Base-by-base conservation (phyloP, 805 yeast species). In the Zygosaccharomyces pseudorouxii region DNA sequence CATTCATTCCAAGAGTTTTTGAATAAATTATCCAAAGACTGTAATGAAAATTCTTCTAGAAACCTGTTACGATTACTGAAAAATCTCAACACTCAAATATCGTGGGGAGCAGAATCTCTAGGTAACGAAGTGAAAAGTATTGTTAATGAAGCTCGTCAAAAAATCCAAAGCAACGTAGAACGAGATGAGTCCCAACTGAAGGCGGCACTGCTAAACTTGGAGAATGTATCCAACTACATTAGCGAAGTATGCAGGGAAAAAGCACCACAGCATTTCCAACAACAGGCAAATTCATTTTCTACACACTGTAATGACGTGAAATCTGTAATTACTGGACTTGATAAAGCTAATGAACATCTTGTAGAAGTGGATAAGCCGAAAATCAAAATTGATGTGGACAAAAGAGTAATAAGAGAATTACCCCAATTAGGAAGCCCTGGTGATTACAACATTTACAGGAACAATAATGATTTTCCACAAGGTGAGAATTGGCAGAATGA, bases 381-480 rank as follows among this genome's bases (percentile, higher is more conserved):
- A 2, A 8, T 43, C 8, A 27, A 38, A 18, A 14, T 47, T 5
- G 50, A 48, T 18, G 20, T 40, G 2, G 29, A 45, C 10, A 43
- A 49, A 4, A 18, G 10, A 1, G 20, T 39, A 14, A 46, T 42
- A 11, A 22, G 31, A 20, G 43, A 39, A 5, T 39, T 59, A 11
- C 64, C 64, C 3, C 29, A 16, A 5, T 46, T 58, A 2, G 46
- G 38, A 6, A 45, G 51, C 14, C 60, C 63, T 0, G 20, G 42
- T 3, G 49, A 55, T 36, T 50, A 46, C 19, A 16, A 46, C 8
- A 45, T 48, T 2, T 57, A 51, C 46, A 38, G 44, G 25, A 55
- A 53, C 33, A 29, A 50, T 18, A 48, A 52, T n/a, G 20, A 19
- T 11, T 22, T 27, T 6, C 46, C 39, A n/a, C 16, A 29, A 12